Evolutionary conservation across 2,329 filamentous ascomycete species (phyloP), one percentile per base, ranked within the genome.

Genomic region (Trichoderma pleuroti): DNA sequence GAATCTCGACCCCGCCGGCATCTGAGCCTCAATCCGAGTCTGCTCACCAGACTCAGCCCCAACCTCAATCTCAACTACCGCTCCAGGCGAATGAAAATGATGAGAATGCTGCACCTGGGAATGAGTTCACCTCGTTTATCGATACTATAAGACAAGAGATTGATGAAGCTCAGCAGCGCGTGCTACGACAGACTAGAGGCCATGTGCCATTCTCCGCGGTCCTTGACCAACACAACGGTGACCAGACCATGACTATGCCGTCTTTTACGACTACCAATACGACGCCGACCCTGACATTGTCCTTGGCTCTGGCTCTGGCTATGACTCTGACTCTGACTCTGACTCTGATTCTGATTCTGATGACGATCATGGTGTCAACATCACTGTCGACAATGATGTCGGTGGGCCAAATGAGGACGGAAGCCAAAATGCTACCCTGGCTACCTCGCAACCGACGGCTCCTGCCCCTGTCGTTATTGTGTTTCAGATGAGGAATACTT

Each of bases 211-310:
- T 16, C n/a, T 21, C 57, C 21, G 5, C 11, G 10, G 32, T 21
- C 14, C 12, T 9, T 9, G n/a, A 12, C 14, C 11, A 9, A 32
- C 21, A 14, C 28, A 16, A 21, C 34, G 9, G 5, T 18, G 62
- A 65, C 30, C 52, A 28, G 63, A 66, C n/a, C 63, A 66, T 39
- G 63, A 66, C 24, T 66, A 66, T 57, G 63, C 63, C 5, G 16
- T 7, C 4, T 66, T 57, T 42, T 66, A 66, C 16, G 63, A 66
- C 10, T 57, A 57, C 8, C 30, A 21, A 4, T 30, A 42, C 12
- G 63, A 66, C 32, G 10, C 11, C 16, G 62, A 65, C 21, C 34
- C 42, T 8, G 62, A 28, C 9, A 16, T 16, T 39, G 36, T 8
- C 32, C 14, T 12, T 14, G 32, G 14, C 1, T 30, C 28, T 30